Percentiles rank a stretch among this genome's conserved stretches.
phyloP scores from a whole-genome alignment of 176 grass and related monocot genomes.

The Olyra latifolia region DNA sequence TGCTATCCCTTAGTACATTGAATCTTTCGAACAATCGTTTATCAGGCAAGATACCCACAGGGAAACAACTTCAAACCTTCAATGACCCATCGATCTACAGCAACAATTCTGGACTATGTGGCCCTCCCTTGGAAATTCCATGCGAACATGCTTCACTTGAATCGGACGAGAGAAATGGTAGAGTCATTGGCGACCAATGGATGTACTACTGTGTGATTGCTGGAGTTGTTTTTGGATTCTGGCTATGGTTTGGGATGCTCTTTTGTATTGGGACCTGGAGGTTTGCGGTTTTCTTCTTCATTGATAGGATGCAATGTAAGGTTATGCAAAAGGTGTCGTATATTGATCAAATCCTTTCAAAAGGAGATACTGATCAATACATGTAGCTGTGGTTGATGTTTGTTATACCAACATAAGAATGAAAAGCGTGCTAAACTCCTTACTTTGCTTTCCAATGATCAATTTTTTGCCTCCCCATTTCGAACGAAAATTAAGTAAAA shows the following conservation, averaged over 20 bases:
- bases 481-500: not conserved
- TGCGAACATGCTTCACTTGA: slow-evolving; percentile 24
- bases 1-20: not conserved
- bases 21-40: slow-evolving; percentile 64
- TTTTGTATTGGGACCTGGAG: slow-evolving; percentile 39
- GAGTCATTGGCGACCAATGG: slow-evolving; percentile 29
- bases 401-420: not conserved
- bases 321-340: slow-evolving; percentile 22
- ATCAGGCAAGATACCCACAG: slow-evolving; percentile 50
- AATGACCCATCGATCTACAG: slow-evolving; percentile 40
- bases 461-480: not conserved
- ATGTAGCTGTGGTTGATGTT: not conserved
- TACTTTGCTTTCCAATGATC: not conserved
- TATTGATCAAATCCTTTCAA: slow-evolving; percentile 13
- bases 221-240: slow-evolving; percentile 59
- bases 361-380: slow-evolving; percentile 17
- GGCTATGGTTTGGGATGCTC: slow-evolving; percentile 57
- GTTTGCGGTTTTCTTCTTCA: slow-evolving; percentile 29
- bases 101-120: slow-evolving; percentile 65
- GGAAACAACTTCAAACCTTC: slow-evolving; percentile 64
- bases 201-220: slow-evolving; percentile 37
- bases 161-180: not conserved
- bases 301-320: slow-evolving; percentile 48
- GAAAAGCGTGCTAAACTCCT: not conserved
- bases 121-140: slow-evolving; percentile 30